Evolutionary conservation across 306 rosid species (phyloP).

Genomic region (Trifolium pratense): DNA sequence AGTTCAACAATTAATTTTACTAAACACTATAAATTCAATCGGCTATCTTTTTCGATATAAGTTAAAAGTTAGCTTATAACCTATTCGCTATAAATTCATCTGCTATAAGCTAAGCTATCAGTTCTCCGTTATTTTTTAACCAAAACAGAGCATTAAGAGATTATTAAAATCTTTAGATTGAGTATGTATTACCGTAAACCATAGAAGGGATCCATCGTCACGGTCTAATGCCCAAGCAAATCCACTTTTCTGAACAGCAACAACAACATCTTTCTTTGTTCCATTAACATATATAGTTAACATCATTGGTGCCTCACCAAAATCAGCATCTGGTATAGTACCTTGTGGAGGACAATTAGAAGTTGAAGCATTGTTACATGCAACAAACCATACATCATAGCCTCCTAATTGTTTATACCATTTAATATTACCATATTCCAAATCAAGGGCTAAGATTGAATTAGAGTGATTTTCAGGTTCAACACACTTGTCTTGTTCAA

Average conservation of each 20-base stretch:
- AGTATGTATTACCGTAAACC: conserved; percentile 47
- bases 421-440: conserved; percentile 53
- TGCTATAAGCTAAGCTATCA: too few species aligned
- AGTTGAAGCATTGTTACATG: conserved; percentile 49
- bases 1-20: too few species aligned
- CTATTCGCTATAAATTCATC: too few species aligned
- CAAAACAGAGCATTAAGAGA: too few species aligned
- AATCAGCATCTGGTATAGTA: conserved; percentile 59
- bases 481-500: conserved; percentile 51
- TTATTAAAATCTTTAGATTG: not conserved
- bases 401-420: conserved; percentile 77
- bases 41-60: too few species aligned
- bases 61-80: too few species aligned
- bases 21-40: too few species aligned
- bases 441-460: conserved; percentile 70
- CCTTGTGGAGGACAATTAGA: conserved; percentile 61
- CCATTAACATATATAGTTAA: conserved; percentile 44
- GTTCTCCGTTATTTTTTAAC: too few species aligned
- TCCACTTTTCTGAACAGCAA: conserved; percentile 73
- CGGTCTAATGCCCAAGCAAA: conserved; percentile 72
- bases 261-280: conserved; percentile 52
- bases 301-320: conserved; percentile 71
- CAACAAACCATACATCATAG: conserved; percentile 68
- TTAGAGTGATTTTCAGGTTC: conserved; percentile 65
- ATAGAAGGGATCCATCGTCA: conserved; percentile 48